phyloP scores from a whole-genome alignment of 2,329 filamentous ascomycete species.

The Beauveria varroae region DNA sequence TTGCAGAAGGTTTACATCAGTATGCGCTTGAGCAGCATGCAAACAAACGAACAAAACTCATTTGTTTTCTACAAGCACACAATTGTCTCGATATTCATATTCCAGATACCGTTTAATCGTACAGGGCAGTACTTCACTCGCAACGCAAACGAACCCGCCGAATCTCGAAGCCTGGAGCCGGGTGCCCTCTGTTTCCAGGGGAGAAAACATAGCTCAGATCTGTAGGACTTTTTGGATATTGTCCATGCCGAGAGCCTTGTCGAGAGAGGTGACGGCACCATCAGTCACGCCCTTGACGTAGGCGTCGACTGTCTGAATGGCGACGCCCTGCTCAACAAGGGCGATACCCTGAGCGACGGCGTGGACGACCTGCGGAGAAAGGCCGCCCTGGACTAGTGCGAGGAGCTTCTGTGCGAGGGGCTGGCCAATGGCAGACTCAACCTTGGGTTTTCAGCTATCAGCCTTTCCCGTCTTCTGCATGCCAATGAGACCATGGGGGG shows the following conservation, averaged over 20 bases:
- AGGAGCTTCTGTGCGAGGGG: conserved; percentile 18
- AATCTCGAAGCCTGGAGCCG: neutral
- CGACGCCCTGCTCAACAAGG: conserved; percentile 16
- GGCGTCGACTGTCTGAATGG: conserved; percentile 15
- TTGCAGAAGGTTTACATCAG: neutral
- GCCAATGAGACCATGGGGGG: neutral
- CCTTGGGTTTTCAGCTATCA: neutral
- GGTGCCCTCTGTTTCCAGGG: neutral
- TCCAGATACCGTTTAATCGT: too few relatives aligned
- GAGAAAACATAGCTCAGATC: neutral
- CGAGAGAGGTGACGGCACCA: conserved; percentile 15
- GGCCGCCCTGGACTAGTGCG: conserved; percentile 14
- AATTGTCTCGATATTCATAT: neutral
- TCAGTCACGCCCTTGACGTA: conserved; percentile 17
- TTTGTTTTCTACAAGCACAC: neutral
- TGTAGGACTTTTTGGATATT: conserved; percentile 14
- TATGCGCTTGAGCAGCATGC: neutral
- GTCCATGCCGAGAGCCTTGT: conserved; percentile 14
- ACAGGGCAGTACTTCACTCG: neutral
- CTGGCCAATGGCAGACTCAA: conserved; percentile 15
- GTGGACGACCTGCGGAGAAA: conserved; percentile 13
- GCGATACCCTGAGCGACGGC: conserved; percentile 19
- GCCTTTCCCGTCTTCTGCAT: neutral
- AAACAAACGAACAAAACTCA: neutral
- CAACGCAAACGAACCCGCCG: neutral